Conservation (phyloP, 163 green algal genomes). For the Prototheca wickerhamii region DNA sequence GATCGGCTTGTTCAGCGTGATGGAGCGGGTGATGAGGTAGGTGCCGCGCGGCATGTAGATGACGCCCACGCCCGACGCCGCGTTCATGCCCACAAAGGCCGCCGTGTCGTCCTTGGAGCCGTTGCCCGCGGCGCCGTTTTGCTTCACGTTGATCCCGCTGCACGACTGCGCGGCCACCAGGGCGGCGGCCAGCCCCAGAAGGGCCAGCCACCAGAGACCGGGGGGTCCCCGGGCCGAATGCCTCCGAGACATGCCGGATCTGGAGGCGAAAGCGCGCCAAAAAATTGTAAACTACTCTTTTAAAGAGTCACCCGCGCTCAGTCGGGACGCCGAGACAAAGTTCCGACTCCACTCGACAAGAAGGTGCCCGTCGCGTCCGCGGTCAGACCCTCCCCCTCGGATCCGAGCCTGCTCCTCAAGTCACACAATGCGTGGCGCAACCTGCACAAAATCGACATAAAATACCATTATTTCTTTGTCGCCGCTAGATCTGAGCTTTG, state of each 20-base stretch:
- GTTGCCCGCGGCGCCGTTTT: slow-evolving; percentile 1
- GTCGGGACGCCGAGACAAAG: no score
- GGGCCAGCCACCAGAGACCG: neutral
- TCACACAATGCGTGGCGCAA: no score
- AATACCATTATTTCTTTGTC: no score
- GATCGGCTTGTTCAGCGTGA: slow-evolving; percentile 12
- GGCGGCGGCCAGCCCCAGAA: neutral
- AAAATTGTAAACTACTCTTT: neutral
- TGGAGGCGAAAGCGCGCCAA: neutral
- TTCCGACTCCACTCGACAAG: no score
- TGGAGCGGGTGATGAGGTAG: slow-evolving; percentile 8
- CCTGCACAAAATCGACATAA: no score
- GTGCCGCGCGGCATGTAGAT: slow-evolving; percentile 15
- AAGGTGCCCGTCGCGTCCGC: no score
- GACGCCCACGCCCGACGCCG: neutral
- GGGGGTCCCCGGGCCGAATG: neutral
- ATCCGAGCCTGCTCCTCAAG: no score
- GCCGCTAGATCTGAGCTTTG: no score
- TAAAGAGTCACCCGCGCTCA: no score
- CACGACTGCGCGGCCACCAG: slow-evolving; percentile 2
- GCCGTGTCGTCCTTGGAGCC: neutral
- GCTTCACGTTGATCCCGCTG: slow-evolving; percentile 2
- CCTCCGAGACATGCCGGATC: neutral
- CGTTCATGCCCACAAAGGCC: slow-evolving; percentile 11
- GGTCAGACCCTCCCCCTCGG: no score